Conservation (phyloP, 495 filamentous ascomycete genomes). For the Annulohypoxylon nitens region DNA sequence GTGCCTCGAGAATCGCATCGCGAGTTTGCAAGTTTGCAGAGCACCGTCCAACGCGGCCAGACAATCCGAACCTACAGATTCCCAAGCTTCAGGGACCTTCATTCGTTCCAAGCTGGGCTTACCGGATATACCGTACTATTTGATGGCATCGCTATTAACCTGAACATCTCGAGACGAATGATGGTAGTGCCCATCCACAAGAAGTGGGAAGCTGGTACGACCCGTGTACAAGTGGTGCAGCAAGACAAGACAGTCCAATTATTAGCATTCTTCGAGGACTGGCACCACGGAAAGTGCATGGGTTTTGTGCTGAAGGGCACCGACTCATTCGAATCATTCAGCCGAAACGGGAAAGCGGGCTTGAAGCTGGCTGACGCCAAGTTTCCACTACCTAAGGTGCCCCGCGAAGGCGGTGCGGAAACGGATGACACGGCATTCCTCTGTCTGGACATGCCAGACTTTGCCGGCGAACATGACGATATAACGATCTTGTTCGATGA, state of each 20-base stretch:
- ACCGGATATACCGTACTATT: conserved; percentile 83
- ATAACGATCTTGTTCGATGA: conserved; percentile 85
- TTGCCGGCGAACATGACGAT: conserved; percentile 91
- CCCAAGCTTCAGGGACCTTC: conserved; percentile 70
- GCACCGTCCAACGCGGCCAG: conserved; percentile 52
- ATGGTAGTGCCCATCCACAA: conserved; percentile 93
- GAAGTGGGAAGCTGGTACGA: conserved; percentile 83
- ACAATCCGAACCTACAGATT: conserved; percentile 69
- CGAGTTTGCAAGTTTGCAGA: conserved; percentile 68
- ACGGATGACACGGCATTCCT: conserved; percentile 73
- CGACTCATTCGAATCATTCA: conserved; percentile 80
- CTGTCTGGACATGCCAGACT: conserved; percentile 86
- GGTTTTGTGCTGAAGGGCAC: conserved; percentile 85
- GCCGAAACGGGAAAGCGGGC: conserved; percentile 73
- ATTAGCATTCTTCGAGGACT: conserved; percentile 85
- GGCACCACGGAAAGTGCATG: conserved; percentile 86
- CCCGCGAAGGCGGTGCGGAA: conserved; percentile 61
- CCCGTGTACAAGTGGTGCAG: conserved; percentile 82
- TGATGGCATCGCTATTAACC: conserved; percentile 77
- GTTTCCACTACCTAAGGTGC: conserved; percentile 80
- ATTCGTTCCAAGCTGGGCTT: conserved; percentile 79
- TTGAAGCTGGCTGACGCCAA: conserved; percentile 88
- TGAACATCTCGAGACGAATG: conserved; percentile 84
- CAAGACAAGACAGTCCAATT: conserved; percentile 79
- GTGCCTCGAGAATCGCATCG: conserved; percentile 67